Base-by-base conservation (phyloP, 345 rosid genomes). In the Capsella bursapastoris region DNA sequence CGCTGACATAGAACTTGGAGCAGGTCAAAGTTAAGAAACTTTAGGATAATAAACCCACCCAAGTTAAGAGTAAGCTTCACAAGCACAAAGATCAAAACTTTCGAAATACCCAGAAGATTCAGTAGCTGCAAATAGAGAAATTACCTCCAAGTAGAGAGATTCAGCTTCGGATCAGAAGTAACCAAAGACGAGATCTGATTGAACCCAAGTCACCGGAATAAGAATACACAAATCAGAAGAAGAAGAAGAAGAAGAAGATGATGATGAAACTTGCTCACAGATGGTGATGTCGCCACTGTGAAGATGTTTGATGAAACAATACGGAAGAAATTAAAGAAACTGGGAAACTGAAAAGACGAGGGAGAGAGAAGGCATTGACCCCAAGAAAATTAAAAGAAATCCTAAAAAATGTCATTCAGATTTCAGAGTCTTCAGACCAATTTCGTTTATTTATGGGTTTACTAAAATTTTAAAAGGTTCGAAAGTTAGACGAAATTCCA, bases 301-400 rank as follows among this genome's bases (percentile, higher is more conserved):
- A 59, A 59, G 3, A 37, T 59, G 18, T 27, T 40, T 60, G 49
- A 40, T 12, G 66, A 40, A 60, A 38, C 29, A 37, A 57, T 2
- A 37, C 18, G 10, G 28, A 59, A 18, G 41, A 38, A 43, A 22
- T 12, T 61, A 41, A 12, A 59, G 48, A 43, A 43, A 43, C 57
- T 25, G 1, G 53, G 65, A 62, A 44, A 63, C 7, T 41, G 35
- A 41, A 61, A 28, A 63, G 25, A 63, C 51, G 51, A 62, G 51
- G 51, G 51, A 62, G 37, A 62, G 62, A n/a, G 38, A 62, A 8
- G 14, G 27, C 2, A 28, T 63, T 63, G 67, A 63, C 67, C 52
- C 6, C 13, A 38, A 22, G 14, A 15, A 15, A 32, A 34, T 4
- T 10, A 11, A 27, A 22, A 22, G 2, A 22, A 22, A 22, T 22